Evolutionary conservation across 306 rosid species (phyloP), one percentile per base, ranked within the genome.

Genomic region (Parietaria judaica): DNA sequence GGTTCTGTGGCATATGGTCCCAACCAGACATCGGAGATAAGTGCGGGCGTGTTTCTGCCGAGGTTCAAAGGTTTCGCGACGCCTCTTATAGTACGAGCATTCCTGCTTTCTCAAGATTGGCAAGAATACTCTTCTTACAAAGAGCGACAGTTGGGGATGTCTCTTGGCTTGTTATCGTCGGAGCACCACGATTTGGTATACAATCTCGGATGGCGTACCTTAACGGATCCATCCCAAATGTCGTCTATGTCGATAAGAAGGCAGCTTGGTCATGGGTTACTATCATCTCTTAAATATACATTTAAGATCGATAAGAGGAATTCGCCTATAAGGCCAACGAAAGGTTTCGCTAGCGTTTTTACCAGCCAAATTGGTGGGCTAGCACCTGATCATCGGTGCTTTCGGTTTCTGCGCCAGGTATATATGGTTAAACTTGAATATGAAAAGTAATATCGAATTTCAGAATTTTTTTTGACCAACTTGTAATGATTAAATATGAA

Each of bases 61-160:
- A 80, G 88, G 63, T 60, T 82, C 61, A 88, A 68, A 77, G 80
- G 90, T 59, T 67, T 78, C 36, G 14, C 63, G 66, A 75, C 88
- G 56, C 99, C 99, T 44, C 23, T 88, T 69, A 79, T 74, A 54
- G 88, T 79, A 45, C 85, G 99, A 3, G 72, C 74, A 37, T 86
- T 78, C 69, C 58, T 92, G 71, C 94, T 88, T 74, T 88, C 94
- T 66, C 99, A 88, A 79, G 96, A 92, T 74, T 92, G 96, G 99
- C 72, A 74, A 66, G 95, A 88, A 73, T 82, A 84, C 70, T 92
- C 95, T 64, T 92, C 95, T 5, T 92, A 86, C 83, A 88, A 84
- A 83, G 97, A 86, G 85, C 83, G 77, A 60, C 66, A 73, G 65
- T 64, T 83, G 78, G 99, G 99, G 70, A 72, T 85, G 64, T 84